Conservation (phyloP, 306 rosid genomes). For the Nissolia schottii region DNA sequence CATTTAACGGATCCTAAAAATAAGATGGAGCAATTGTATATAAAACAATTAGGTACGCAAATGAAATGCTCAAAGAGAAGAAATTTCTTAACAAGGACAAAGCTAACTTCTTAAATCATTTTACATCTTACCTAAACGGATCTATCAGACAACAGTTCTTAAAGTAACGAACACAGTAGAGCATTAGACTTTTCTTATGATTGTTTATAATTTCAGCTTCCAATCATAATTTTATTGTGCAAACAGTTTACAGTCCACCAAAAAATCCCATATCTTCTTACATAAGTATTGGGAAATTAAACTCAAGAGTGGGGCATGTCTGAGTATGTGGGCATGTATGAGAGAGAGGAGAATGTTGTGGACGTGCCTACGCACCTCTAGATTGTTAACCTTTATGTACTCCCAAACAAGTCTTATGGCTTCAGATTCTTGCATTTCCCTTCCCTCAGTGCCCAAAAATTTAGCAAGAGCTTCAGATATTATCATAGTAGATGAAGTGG, state of each 20-base stretch:
- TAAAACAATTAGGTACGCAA: neutral
- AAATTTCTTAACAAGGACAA: slow-evolving; percentile 7
- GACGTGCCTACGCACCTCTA: slow-evolving; percentile 52
- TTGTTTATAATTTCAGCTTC: neutral
- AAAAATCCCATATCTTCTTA: neutral
- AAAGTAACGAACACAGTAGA: neutral
- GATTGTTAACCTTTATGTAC: slow-evolving; percentile 57
- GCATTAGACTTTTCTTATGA: neutral
- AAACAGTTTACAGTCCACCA: neutral
- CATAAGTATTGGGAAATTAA: neutral
- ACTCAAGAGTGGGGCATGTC: neutral
- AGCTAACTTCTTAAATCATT: neutral
- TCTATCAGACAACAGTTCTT: neutral
- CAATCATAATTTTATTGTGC: neutral
- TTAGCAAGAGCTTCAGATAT: slow-evolving; percentile 78
- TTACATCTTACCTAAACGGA: neutral
- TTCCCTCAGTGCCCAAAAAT: slow-evolving; percentile 55
- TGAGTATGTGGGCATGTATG: neutral
- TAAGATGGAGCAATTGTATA: neutral
- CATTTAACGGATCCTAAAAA: slow-evolving; percentile 60
- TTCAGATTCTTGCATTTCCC: slow-evolving; percentile 72
- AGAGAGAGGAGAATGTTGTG: neutral
- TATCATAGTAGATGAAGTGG: slow-evolving; percentile 38
- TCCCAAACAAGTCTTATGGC: slow-evolving; percentile 72
- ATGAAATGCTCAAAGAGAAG: neutral